Percentiles rank a stretch among this genome's conserved stretches.
phyloP scores from a whole-genome alignment of 306 rosid species.

The Cicer yamashitae region DNA sequence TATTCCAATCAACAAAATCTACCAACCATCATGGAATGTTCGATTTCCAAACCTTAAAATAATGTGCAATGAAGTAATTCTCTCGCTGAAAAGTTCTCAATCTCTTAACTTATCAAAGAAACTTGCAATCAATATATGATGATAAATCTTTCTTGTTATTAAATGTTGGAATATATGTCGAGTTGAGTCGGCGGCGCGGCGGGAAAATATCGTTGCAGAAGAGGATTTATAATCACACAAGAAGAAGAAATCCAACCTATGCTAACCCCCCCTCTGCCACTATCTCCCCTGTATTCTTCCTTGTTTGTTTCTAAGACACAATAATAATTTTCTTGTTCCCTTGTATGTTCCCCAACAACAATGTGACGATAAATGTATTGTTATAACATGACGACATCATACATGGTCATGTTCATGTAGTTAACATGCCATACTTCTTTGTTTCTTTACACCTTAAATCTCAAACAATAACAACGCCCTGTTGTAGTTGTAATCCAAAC shows the following conservation, averaged over 20 bases:
- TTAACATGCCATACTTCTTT: not conserved
- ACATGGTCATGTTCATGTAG: not conserved
- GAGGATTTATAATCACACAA: slow-evolving; percentile 51
- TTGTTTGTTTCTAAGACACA: slow-evolving; percentile 1
- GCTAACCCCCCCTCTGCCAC: slow-evolving; percentile 64
- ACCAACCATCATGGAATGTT: slow-evolving; percentile 40
- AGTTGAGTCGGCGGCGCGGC: slow-evolving; percentile 13
- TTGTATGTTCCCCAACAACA: not conserved
- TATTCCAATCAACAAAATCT: slow-evolving; percentile 51
- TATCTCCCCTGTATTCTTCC: slow-evolving; percentile 47
- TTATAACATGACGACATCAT: slow-evolving; percentile 1
- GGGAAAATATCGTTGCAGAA: slow-evolving; percentile 63
- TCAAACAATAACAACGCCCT: not conserved
- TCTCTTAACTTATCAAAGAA: slow-evolving; percentile 26
- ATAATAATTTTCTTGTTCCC: slow-evolving; percentile 3
- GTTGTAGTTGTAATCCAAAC: not conserved
- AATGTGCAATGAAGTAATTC: slow-evolving; percentile 8
- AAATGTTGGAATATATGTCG: not conserved
- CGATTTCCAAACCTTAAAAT: slow-evolving; percentile 26
- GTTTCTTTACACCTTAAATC: too few species aligned
- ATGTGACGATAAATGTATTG: not conserved
- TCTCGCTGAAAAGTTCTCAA: slow-evolving; percentile 28
- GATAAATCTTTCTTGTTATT: not conserved
- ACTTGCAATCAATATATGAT: slow-evolving; percentile 12
- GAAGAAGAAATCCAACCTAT: slow-evolving; percentile 48